Evolutionary conservation across 2,329 filamentous ascomycete genomes (phyloP).

Genomic region (Fusarium redolens): DNA sequence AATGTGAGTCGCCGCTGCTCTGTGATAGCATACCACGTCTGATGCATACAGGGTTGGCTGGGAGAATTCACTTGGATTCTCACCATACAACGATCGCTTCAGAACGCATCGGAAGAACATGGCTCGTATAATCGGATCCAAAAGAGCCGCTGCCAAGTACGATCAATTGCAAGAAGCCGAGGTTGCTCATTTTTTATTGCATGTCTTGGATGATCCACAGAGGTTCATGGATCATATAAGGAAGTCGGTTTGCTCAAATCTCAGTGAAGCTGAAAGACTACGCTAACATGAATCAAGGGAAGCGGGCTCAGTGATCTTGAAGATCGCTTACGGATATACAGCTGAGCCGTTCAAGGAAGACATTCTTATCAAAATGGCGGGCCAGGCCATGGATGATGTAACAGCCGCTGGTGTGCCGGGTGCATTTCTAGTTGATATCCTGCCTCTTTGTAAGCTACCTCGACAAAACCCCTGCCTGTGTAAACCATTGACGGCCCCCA

Average conservation of each 20-base stretch:
- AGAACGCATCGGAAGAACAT: constrained; percentile 58
- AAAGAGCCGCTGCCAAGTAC: constrained; percentile 52
- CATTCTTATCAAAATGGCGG: constrained; percentile 26
- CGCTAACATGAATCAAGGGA: constrained; percentile 16
- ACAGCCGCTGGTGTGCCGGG: constrained; percentile 21
- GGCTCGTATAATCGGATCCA: constrained; percentile 58
- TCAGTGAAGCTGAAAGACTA: too few relatives aligned
- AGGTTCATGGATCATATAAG: constrained; percentile 55
- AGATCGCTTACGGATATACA: constrained; percentile 37
- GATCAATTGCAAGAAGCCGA: constrained; percentile 58
- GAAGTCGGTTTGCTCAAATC: constrained; percentile 46
- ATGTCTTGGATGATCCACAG: constrained; percentile 53
- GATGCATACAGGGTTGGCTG: constrained; percentile 20
- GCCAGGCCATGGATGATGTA: constrained; percentile 32
- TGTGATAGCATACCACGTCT: not conserved
- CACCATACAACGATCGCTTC: constrained; percentile 52
- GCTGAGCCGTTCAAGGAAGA: constrained; percentile 31
- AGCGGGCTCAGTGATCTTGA: constrained; percentile 30
- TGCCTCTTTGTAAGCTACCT: constrained; percentile 27
- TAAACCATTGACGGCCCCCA: not conserved
- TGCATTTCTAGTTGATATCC: constrained; percentile 31
- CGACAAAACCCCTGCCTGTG: not conserved
- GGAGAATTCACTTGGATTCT: constrained; percentile 50
- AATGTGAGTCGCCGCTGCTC: constrained; percentile 3
- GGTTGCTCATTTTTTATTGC: constrained; percentile 31